Evolutionary conservation across 2,329 filamentous ascomycete species (phyloP).

Genomic region (Alternaria sp.): DNA sequence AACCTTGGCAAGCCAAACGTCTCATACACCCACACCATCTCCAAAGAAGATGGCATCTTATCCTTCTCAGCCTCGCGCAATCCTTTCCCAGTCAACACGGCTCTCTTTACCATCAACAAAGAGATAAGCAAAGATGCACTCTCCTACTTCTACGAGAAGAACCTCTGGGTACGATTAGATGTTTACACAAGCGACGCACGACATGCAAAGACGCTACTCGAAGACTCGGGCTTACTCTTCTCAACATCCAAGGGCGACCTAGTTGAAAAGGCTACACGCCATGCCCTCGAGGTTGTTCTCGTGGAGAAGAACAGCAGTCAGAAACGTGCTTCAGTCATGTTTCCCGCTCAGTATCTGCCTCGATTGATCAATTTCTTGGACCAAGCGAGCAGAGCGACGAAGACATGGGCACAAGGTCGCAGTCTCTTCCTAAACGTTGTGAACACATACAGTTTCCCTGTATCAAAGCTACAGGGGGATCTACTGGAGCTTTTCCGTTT

Average conservation of each 20-base stretch:
- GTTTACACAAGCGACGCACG: conserved; percentile 38
- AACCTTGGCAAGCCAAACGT: conserved; percentile 39
- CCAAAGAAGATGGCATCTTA: conserved; percentile 28
- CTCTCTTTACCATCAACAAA: conserved; percentile 41
- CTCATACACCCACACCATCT: conserved; percentile 39
- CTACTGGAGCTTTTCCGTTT: conserved; percentile 43
- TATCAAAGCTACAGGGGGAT: conserved; percentile 42
- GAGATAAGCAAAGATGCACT: conserved; percentile 32
- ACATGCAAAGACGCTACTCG: conserved; percentile 43
- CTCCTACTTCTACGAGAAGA: conserved; percentile 44
- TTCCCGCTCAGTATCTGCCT: conserved; percentile 47
- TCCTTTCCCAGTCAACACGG: conserved; percentile 35
- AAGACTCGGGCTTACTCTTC: conserved; percentile 45
- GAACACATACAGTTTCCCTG: conserved; percentile 36
- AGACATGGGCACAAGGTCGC: conserved; percentile 34
- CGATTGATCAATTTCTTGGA: conserved; percentile 46
- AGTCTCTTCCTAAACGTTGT: conserved; percentile 30
- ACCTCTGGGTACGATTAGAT: conserved; percentile 40
- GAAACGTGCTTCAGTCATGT: conserved; percentile 40
- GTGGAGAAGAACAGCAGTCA: conserved; percentile 39
- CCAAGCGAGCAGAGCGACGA: conserved; percentile 30
- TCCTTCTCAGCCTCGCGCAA: conserved; percentile 40
- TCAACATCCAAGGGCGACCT: conserved; percentile 14
- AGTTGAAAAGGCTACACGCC: conserved; percentile 21
- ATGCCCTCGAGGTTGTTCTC: conserved; percentile 41